Evolutionary conservation across 768 basidiomycete species (phyloP).

Genomic region (Dioszegia aurantiaca): DNA sequence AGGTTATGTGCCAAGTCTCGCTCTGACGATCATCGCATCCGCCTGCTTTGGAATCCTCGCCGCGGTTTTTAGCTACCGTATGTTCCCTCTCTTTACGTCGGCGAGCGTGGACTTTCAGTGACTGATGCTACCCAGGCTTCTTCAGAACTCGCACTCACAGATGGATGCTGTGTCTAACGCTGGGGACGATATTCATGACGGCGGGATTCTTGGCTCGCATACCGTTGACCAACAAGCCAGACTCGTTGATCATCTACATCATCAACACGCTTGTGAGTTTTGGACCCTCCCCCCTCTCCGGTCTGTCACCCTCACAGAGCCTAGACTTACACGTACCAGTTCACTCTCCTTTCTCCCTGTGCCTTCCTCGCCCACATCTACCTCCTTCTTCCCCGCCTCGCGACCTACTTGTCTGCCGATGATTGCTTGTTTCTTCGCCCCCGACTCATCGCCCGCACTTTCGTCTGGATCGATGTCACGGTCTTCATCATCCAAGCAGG

Average conservation of each 20-base stretch:
- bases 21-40: constrained; percentile 3
- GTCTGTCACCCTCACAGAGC: too few relatives aligned
- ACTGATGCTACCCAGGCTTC: constrained; percentile 13
- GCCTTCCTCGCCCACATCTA: constrained; percentile 64
- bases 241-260: constrained; percentile 26
- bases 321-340: constrained; percentile 22
- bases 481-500: constrained; percentile 66
- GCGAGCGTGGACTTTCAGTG: too few relatives aligned
- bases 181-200: constrained; percentile 18
- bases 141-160: constrained; percentile 15
- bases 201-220: constrained; percentile 22
- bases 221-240: constrained; percentile 17
- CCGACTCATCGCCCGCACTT: constrained; percentile 59
- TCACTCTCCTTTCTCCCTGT: constrained; percentile 57
- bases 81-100: constrained; percentile 5
- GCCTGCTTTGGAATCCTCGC: constrained; percentile 8
- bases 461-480: constrained; percentile 63
- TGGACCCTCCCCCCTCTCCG: too few relatives aligned
- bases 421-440: constrained; percentile 59
- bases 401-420: constrained; percentile 57
- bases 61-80: constrained; percentile 8
- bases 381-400: constrained; percentile 64
- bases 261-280: constrained; percentile 25
- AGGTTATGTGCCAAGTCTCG: constrained; percentile 12
- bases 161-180: constrained; percentile 25